Percentiles rank a stretch among this genome's conserved stretches.
These are phyloP conservation scores for Solanum pinnatisectum DNA, from an alignment of 257 asterid genomes.

Conservation along the genomic window DNA sequence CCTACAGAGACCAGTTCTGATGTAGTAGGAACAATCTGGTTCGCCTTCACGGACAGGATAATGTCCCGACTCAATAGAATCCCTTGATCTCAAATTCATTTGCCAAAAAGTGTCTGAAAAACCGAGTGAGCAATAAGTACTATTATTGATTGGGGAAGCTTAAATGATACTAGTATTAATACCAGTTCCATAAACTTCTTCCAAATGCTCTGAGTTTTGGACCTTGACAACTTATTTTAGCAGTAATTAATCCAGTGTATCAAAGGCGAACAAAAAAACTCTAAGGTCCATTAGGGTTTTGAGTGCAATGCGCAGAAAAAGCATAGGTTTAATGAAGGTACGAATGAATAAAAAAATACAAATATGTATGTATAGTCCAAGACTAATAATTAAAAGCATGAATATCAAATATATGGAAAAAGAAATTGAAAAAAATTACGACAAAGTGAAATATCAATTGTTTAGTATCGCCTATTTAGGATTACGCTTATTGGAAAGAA, in stretches of 20 bases:
- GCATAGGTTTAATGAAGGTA: neutral
- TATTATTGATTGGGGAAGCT: neutral
- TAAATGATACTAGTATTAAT: neutral
- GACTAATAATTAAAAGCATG: neutral
- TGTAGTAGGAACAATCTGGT: conserved; percentile 79
- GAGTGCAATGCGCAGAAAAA: neutral
- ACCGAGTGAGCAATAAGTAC: conserved; percentile 9
- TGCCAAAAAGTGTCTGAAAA: conserved; percentile 61
- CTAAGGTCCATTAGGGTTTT: neutral
- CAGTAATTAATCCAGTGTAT: neutral
- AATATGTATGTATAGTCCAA: neutral
- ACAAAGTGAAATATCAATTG: neutral
- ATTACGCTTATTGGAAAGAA: neutral
- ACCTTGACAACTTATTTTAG: neutral
- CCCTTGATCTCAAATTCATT: conserved; percentile 64
- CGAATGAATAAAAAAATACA: neutral
- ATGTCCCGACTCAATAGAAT: conserved; percentile 57
- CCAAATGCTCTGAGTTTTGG: neutral
- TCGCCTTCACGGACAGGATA: conserved; percentile 87
- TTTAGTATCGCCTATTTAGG: neutral
- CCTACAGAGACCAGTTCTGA: conserved; percentile 85
- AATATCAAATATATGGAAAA: neutral
- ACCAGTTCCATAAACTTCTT: neutral
- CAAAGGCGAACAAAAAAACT: neutral
- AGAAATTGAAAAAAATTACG: neutral